A percentile compares a stretch with the other conserved stretches of the same genome.
Conservation (phyloP, 2,329 filamentous ascomycete species). For the Tolypocladium sp. region DNA sequence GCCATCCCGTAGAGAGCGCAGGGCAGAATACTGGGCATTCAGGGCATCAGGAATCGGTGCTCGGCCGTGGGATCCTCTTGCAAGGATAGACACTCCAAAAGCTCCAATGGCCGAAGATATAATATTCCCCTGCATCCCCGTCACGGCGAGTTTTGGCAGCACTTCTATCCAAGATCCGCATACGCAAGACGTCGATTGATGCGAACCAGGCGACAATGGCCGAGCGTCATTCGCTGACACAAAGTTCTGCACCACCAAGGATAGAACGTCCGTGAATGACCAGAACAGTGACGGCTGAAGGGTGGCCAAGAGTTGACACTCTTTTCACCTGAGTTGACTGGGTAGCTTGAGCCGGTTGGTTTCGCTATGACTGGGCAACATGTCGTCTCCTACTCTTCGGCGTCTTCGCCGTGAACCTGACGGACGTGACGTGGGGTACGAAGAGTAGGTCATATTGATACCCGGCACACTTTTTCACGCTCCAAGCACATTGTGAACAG, state of each 20-base stretch:
- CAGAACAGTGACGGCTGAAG: constrained; percentile 4
- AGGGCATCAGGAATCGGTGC: constrained; percentile 14
- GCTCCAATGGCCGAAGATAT: constrained; percentile 21
- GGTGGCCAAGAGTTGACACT: no score
- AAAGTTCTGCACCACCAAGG: constrained; percentile 13
- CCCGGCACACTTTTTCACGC: constrained; percentile 11
- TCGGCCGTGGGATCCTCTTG: constrained; percentile 9
- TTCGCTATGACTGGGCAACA: background rate
- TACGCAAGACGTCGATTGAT: constrained; percentile 21
- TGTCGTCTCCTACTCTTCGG: background rate
- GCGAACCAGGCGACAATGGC: constrained; percentile 1
- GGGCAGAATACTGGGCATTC: constrained; percentile 18
- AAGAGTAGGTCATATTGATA: constrained; percentile 17
- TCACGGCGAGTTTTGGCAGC: constrained; percentile 19
- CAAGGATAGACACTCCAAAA: constrained; percentile 19
- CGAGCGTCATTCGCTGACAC: background rate
- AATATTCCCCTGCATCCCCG: constrained; percentile 8
- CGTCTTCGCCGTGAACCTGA: background rate
- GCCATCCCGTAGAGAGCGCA: constrained; percentile 16
- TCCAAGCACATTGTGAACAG: constrained; percentile 13
- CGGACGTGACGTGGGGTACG: constrained; percentile 1
- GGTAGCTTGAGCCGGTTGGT: background rate
- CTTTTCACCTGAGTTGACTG: no score
- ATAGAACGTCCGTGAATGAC: constrained; percentile 14
- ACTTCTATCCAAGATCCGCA: constrained; percentile 31